A percentile compares a stretch with the other conserved stretches of the same genome.
phyloP scores from a whole-genome alignment of 2,329 filamentous ascomycete genomes.

The Pleoardoris graminearum region DNA sequence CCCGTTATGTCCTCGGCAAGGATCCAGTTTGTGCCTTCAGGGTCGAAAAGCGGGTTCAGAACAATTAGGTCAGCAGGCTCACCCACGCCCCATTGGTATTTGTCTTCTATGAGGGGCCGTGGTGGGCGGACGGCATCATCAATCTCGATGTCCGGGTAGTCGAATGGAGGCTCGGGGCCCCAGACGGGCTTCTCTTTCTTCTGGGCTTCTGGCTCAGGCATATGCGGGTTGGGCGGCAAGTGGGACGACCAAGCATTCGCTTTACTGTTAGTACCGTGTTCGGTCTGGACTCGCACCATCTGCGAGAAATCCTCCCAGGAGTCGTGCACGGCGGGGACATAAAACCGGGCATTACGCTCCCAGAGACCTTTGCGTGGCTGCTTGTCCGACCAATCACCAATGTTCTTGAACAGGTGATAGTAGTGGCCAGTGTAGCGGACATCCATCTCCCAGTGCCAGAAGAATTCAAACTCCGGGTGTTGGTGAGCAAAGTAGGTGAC shows the following conservation, averaged over 20 bases:
- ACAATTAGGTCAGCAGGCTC: conserved; percentile 77
- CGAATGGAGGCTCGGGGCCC: conserved; percentile 50
- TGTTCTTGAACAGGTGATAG: conserved; percentile 74
- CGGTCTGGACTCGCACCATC: conserved; percentile 65
- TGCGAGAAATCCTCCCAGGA: conserved; percentile 72
- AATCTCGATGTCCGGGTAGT: conserved; percentile 56
- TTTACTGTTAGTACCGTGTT: conserved; percentile 54
- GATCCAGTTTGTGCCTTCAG: conserved; percentile 71
- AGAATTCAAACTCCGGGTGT: conserved; percentile 87
- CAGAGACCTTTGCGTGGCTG: conserved; percentile 74
- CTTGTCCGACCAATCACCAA: conserved; percentile 66
- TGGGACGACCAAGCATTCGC: conserved; percentile 50
- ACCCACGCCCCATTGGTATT: conserved; percentile 66
- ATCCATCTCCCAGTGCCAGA: conserved; percentile 97
- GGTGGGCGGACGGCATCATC: conserved; percentile 59
- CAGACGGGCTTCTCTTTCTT: conserved; percentile 53
- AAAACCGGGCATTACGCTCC: conserved; percentile 78
- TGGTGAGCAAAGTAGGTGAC: conserved; percentile 89
- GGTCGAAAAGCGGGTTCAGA: conserved; percentile 76
- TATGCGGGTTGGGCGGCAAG: conserved; percentile 48
- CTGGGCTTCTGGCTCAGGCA: conserved; percentile 44
- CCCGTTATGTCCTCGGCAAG: conserved; percentile 71
- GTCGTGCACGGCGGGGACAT: conserved; percentile 71
- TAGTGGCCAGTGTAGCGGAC: conserved; percentile 88
- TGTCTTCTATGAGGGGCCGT: conserved; percentile 57